A percentile compares a stretch with the other conserved stretches of the same genome.
Conservation (phyloP, 495 filamentous ascomycete species). For the Neurospora sp. region DNA sequence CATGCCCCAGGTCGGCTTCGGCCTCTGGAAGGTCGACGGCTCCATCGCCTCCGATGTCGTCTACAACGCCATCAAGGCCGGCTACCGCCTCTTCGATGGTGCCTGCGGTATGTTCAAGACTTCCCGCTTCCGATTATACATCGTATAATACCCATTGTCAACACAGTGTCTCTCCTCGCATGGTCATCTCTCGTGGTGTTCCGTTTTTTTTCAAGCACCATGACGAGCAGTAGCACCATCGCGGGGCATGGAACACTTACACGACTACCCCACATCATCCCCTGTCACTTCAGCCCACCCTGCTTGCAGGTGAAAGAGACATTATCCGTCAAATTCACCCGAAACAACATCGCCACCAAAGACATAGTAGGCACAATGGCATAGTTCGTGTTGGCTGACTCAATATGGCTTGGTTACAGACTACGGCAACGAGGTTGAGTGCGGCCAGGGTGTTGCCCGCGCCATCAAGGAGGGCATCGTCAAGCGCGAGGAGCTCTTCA, state of each 20-base stretch:
- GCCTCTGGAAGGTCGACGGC: conserved; percentile 82
- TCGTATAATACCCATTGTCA: background rate
- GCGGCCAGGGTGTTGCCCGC: conserved; percentile 73
- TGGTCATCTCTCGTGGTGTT: background rate
- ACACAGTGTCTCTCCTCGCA: background rate
- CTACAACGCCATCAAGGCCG: conserved; percentile 82
- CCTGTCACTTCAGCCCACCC: conserved; percentile 14
- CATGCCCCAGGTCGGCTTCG: conserved; percentile 80
- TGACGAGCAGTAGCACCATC: background rate
- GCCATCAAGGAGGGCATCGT: conserved; percentile 81
- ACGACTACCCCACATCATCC: conserved; percentile 19
- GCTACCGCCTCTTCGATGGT: conserved; percentile 80
- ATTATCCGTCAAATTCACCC: background rate
- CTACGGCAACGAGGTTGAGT: conserved; percentile 83
- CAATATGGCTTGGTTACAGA: conserved; percentile 36
- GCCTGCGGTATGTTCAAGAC: conserved; percentile 56
- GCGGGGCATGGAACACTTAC: background rate
- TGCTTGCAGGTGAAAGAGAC: background rate
- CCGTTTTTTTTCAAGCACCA: background rate
- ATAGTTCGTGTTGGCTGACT: conserved; percentile 9
- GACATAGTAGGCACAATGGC: background rate
- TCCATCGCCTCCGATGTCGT: conserved; percentile 67
- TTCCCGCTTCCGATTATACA: background rate
- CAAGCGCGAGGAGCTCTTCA: conserved; percentile 80
- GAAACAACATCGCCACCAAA: background rate